Evolutionary conservation across 768 basidiomycete species (phyloP).

Genomic region (Pisolithus microcarpus): DNA sequence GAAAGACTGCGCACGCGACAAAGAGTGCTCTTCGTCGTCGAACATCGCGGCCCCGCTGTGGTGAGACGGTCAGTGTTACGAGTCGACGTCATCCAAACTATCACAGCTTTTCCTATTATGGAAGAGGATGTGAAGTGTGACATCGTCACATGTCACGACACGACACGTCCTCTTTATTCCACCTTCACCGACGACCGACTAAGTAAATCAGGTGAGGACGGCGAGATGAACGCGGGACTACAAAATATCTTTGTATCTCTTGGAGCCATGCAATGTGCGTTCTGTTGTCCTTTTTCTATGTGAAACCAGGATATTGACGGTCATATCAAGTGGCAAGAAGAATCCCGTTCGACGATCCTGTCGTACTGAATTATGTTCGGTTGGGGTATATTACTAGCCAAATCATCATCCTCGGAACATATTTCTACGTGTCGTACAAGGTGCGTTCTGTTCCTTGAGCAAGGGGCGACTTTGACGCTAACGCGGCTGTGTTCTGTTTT

Average conservation of each 20-base stretch:
- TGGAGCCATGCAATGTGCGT: slow-evolving; percentile 82
- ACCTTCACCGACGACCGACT: not conserved
- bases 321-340: slow-evolving; percentile 76
- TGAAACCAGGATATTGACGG: not conserved
- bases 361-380: slow-evolving; percentile 74
- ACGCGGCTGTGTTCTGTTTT: slow-evolving; percentile 2
- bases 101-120: not conserved
- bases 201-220: slow-evolving; percentile 10
- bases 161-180: too few relatives aligned
- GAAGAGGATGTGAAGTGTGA: too few relatives aligned
- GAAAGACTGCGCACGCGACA: slow-evolving; percentile 67
- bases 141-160: too few relatives aligned
- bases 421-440: slow-evolving; percentile 73
- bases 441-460: slow-evolving; percentile 29
- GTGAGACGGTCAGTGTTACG: too few relatives aligned
- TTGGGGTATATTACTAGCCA: slow-evolving; percentile 77
- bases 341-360: slow-evolving; percentile 86
- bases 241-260: slow-evolving; percentile 86
- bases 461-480: not conserved
- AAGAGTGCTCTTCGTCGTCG: slow-evolving; percentile 40
- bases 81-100: slow-evolving; percentile 1
- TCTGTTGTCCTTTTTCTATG: not conserved
- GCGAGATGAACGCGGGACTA: slow-evolving; percentile 62
- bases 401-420: slow-evolving; percentile 59
- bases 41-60: not conserved